Evolutionary conservation across 106 monocot genomes (phyloP), one percentile per base, ranked within the genome.

Genomic region (Vanilla planifolia): DNA sequence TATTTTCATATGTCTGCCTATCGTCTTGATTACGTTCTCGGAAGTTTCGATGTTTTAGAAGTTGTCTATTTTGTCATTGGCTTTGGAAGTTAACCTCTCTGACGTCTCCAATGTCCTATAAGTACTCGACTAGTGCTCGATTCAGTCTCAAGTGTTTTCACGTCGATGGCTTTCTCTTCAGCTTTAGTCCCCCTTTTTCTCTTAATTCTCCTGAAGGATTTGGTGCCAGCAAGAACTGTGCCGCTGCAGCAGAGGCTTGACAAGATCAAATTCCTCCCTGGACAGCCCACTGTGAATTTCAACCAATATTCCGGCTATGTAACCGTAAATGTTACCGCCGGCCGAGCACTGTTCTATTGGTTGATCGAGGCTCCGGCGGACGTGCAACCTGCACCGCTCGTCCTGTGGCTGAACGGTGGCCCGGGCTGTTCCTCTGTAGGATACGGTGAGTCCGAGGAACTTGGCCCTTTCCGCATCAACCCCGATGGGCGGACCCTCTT

Each of bases 381-480:
- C 26, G 24, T 64, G 21, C 59, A 26, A 8, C 35, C 70, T 0
- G 67, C 65, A 8, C 90, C 86, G 17, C 72, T 96, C 13, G 84
- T 92, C 4, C 84, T 92, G 34, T 96, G 95, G 89, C 81, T 90
- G 52, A 90, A 87, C 57, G 95, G 95, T 36, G 96, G 96, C 10
- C 96, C 90, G 0, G 96, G 96, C 14, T 96, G 96, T 77, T 96
- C 96, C 15, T 91, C 96, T 10, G 35, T 96, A 1, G 90, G 76
- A 11, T 91, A 72, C 40, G 96, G 96, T 2, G 90, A 86, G 3
- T 87, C 86, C 8, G 87, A 96, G 74, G 96, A 96, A 74, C 67
- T 96, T 24, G 96, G 96, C n/a, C 91, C 96, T 2, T 96, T 96
- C 63, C 56, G 87, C 33, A 87, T 90, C 55, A 42, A 67, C 7